These are phyloP conservation scores for Ophiognomonia clavigignenti-juglandacearum DNA, from an alignment of 2,329 filamentous ascomycete species.

Conservation along the genomic window DNA sequence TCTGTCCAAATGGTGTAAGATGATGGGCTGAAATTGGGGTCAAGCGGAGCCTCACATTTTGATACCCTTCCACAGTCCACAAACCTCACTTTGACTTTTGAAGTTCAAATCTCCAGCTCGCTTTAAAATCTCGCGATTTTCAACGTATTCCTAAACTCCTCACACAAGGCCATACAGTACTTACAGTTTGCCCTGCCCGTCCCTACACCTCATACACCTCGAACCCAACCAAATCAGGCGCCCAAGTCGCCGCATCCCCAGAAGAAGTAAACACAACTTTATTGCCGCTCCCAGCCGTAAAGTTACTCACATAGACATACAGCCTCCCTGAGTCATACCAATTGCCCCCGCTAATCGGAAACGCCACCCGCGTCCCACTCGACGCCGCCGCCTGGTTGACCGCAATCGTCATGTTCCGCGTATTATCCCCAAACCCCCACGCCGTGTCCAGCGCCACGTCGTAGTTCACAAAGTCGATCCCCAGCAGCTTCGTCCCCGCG, in stretches of 20 bases:
- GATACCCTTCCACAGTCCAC: too few relatives aligned
- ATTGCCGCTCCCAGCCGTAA: conserved; percentile 34
- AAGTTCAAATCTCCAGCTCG: too few relatives aligned
- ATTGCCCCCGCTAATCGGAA: conserved; percentile 43
- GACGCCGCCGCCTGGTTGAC: conserved; percentile 34
- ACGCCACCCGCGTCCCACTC: conserved; percentile 37
- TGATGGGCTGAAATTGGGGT: too few relatives aligned
- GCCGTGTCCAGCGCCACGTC: conserved; percentile 38
- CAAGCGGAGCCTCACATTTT: too few relatives aligned
- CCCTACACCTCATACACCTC: conserved; percentile 25
- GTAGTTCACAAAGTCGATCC: conserved; percentile 49
- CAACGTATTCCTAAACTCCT: not conserved
- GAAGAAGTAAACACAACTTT: conserved; percentile 29
- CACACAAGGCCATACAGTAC: too few relatives aligned
- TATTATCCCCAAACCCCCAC: conserved; percentile 41
- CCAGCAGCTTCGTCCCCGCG: conserved; percentile 33
- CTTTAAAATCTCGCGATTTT: not conserved
- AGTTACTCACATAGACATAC: conserved; percentile 39
- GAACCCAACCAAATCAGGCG: conserved; percentile 39
- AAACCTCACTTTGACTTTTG: too few relatives aligned
- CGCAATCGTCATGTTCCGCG: conserved; percentile 43
- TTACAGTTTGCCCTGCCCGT: not conserved
- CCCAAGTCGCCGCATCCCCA: conserved; percentile 20
- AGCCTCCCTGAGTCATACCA: conserved; percentile 46
- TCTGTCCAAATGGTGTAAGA: too few relatives aligned